Evolutionary conservation across 202 grass and related monocot species (phyloP), one percentile per base, ranked within the genome.

Genomic region (Setaria viridis): DNA sequence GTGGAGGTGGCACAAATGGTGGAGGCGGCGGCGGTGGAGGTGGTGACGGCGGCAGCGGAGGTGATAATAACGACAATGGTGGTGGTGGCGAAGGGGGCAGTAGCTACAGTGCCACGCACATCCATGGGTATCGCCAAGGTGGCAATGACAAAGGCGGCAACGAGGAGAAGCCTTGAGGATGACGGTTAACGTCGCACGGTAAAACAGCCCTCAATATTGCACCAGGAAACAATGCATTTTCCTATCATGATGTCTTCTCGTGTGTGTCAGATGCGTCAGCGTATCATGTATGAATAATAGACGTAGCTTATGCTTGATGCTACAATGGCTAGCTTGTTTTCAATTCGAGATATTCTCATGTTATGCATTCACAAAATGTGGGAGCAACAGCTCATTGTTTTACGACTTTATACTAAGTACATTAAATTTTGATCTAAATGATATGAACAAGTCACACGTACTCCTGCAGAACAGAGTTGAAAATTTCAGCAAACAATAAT

Each of bases 1-100:
- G 68, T 4, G 13, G 37, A 39, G 37, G 25, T 0, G 30, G 55
- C n/a, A n/a, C n/a, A n/a, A n/a, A n/a, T 0, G 14, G 15, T 2
- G 20, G 62, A 5, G 13, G 14, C 0, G 30, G 7, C 0, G 2
- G 3, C 0, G 41, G 11, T 3, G 6, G 29, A 0, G 2, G 3
- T 0, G 12, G 17, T 0, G 2, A 11, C 11, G 56, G 17, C 0
- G 29, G 2, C 0, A 16, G 25, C 0, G 42, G 25, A 4, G 14
- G 21, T 2, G 14, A 20, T 6, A 4, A 33, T 2, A 13, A 1
- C 6, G 10, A 13, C 10, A 4, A 2, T 2, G n/a, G 7, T 0
- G 37, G 9, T 0, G 37, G 15, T 1, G 43, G 32, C 15, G 16
- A n/a, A 68, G 68, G n/a, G 32, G 54, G 7, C 25, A 84, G 6